These are phyloP conservation scores for Candida pseudoglaebosa DNA, from an alignment of 805 yeast species.

Conservation along the genomic window DNA sequence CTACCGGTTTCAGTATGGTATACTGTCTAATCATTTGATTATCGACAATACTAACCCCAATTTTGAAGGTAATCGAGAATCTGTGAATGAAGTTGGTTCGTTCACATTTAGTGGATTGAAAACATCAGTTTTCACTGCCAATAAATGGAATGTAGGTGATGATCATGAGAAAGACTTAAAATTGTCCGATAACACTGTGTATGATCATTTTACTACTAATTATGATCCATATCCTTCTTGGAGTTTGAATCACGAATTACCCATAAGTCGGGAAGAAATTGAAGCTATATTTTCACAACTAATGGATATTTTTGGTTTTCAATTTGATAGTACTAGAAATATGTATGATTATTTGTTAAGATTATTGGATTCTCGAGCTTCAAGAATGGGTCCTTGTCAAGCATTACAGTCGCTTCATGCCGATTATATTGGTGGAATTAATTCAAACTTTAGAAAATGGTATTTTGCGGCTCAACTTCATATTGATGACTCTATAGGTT, in stretches of 20 bases:
- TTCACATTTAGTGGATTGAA: conserved; percentile 36
- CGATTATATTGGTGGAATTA: conserved; percentile 70
- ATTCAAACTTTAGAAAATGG: conserved; percentile 71
- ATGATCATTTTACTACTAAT: conserved; percentile 39
- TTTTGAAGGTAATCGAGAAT: conserved; percentile 6
- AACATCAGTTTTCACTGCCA: conserved; percentile 41
- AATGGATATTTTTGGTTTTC: conserved; percentile 61
- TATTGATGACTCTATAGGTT: conserved; percentile 47
- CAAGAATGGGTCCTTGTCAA: conserved; percentile 52
- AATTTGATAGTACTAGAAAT: conserved; percentile 58
- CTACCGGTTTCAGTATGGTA: conserved; percentile 17
- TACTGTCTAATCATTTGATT: conserved; percentile 7
- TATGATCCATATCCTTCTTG: conserved; percentile 57
- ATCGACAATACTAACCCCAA: conserved; percentile 6
- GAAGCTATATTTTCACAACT: conserved; percentile 53
- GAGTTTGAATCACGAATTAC: conserved; percentile 39
- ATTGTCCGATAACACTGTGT: conserved; percentile 37
- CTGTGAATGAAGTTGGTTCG: conserved; percentile 9
- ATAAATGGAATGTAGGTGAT: conserved; percentile 37
- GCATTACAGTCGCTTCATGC: conserved; percentile 64
- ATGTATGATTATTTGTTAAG: conserved; percentile 64
- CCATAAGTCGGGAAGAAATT: conserved; percentile 51
- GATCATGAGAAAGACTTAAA: conserved; percentile 21
- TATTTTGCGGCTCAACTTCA: conserved; percentile 72
- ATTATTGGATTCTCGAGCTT: conserved; percentile 63